Percentiles rank a stretch among this genome's conserved stretches.
phyloP scores from a whole-genome alignment of 2,329 filamentous ascomycete species.

The Aureobasidium namibiae region DNA sequence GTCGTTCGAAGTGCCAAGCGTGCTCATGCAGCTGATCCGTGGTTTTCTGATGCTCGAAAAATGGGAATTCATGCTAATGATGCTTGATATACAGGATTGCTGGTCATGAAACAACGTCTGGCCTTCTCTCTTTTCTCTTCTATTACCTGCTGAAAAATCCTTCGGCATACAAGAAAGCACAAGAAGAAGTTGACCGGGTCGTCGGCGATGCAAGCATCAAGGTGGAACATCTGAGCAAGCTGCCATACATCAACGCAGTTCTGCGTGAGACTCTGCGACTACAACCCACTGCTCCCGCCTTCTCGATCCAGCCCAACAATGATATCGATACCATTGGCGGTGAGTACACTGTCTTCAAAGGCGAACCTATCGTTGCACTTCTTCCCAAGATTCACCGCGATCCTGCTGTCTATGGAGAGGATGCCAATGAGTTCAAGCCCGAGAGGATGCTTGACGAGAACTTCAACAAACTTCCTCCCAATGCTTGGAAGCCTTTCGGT shows the following conservation, averaged over 20 bases:
- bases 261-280: conserved; percentile 58
- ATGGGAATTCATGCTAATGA: too few relatives aligned
- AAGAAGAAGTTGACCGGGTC: conserved; percentile 59
- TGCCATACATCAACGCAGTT: conserved; percentile 59
- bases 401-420: conserved; percentile 55
- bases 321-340: conserved; percentile 47
- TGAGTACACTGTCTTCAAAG: conserved; percentile 51
- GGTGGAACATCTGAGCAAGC: conserved; percentile 53
- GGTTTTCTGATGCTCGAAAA: too few relatives aligned
- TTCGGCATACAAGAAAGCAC: conserved; percentile 50
- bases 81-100: too few relatives aligned
- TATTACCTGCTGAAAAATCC: conserved; percentile 59
- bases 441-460: conserved; percentile 64
- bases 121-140: conserved; percentile 56
- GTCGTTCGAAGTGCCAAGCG: too few relatives aligned
- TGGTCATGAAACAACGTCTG: conserved; percentile 64
- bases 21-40: too few relatives aligned
- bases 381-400: conserved; percentile 53
- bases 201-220: conserved; percentile 50
- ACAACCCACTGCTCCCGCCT: conserved; percentile 51
- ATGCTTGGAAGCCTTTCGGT: conserved; percentile 54
- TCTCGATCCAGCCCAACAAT: conserved; percentile 46
- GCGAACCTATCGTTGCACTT: conserved; percentile 43
- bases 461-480: conserved; percentile 42
- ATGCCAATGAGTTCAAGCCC: conserved; percentile 58